These are phyloP conservation scores for Exophiala xenobiotica DNA, from an alignment of 2,329 filamentous ascomycete genomes.

Conservation along the genomic window DNA sequence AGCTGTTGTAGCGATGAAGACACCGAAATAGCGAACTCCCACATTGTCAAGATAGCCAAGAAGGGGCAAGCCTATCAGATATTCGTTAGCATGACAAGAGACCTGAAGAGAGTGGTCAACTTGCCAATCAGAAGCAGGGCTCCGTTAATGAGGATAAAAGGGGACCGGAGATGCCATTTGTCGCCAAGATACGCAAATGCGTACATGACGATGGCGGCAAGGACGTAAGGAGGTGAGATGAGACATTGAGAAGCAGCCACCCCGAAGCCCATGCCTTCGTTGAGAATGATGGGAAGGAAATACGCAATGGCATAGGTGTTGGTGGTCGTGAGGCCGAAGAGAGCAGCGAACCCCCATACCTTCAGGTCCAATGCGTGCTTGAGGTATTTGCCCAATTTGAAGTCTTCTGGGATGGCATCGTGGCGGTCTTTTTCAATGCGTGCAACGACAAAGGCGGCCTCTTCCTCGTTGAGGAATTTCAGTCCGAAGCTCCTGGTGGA, in stretches of 20 bases:
- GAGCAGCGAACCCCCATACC: slow-evolving; percentile 56
- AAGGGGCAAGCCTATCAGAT: slow-evolving; percentile 59
- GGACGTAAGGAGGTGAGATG: slow-evolving; percentile 67
- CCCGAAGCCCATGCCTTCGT: slow-evolving; percentile 61
- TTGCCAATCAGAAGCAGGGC: slow-evolving; percentile 22
- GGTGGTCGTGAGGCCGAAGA: slow-evolving; percentile 60
- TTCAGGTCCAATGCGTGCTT: slow-evolving; percentile 50
- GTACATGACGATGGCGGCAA: slow-evolving; percentile 64
- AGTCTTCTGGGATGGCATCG: slow-evolving; percentile 52
- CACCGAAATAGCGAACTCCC: slow-evolving; percentile 67
- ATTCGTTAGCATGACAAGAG: background rate
- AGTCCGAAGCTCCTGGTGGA: slow-evolving; percentile 22
- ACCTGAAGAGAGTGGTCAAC: background rate
- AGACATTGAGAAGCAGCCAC: slow-evolving; percentile 68
- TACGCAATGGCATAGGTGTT: slow-evolving; percentile 75
- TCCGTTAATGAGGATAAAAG: slow-evolving; percentile 69
- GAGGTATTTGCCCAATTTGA: slow-evolving; percentile 50
- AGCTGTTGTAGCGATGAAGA: slow-evolving; percentile 74
- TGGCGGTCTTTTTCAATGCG: slow-evolving; percentile 55
- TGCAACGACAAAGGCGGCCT: slow-evolving; percentile 37
- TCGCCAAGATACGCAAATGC: slow-evolving; percentile 72
- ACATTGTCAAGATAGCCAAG: slow-evolving; percentile 64
- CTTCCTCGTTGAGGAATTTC: slow-evolving; percentile 35
- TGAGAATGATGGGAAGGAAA: slow-evolving; percentile 75
- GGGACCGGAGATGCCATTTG: slow-evolving; percentile 64